phyloP scores from a whole-genome alignment of 2,329 filamentous ascomycete species.

The Purpureocillium lavendulum region DNA sequence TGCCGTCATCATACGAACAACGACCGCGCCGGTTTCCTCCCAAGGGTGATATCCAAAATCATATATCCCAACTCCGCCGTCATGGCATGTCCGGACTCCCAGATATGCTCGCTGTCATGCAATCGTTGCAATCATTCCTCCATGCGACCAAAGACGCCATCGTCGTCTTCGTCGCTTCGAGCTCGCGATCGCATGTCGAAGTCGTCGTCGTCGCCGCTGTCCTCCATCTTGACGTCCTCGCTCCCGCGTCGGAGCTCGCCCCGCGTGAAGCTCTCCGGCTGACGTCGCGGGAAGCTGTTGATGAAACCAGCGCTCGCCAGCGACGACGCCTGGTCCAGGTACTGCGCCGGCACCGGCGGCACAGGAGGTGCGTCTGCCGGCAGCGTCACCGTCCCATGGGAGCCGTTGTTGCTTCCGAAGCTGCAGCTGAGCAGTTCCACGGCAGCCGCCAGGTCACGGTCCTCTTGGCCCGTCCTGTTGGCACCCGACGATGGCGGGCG shows the following conservation, averaged over 20 bases:
- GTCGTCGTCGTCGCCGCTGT: conserved; percentile 63
- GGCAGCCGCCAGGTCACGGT: conserved; percentile 80
- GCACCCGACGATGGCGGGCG: conserved; percentile 74
- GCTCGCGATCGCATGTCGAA: conserved; percentile 52
- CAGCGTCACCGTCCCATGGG: conserved; percentile 53
- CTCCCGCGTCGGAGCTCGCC: conserved; percentile 41
- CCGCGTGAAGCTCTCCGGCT: conserved; percentile 58
- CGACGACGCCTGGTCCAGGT: conserved; percentile 52
- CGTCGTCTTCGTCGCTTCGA: conserved; percentile 81
- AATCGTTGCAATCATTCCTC: conserved; percentile 58
- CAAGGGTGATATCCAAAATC: conserved; percentile 18
- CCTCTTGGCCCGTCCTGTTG: conserved; percentile 69
- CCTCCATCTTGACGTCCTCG: conserved; percentile 60
- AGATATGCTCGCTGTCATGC: conserved; percentile 3
- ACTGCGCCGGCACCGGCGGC: conserved; percentile 75
- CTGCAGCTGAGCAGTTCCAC: conserved; percentile 88
- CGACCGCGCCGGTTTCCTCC: too few relatives aligned
- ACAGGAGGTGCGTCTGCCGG: conserved; percentile 75
- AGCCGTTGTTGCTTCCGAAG: conserved; percentile 67
- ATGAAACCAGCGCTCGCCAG: conserved; percentile 55
- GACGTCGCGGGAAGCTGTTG: conserved; percentile 51
- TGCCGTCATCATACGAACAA: too few relatives aligned
- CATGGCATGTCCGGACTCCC: conserved; percentile 8
- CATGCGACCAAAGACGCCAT: conserved; percentile 94
- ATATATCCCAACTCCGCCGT: conserved; percentile 23